Base-by-base conservation (phyloP, 2,329 filamentous ascomycete species). In the Pseudogymnoascus sp. region DNA sequence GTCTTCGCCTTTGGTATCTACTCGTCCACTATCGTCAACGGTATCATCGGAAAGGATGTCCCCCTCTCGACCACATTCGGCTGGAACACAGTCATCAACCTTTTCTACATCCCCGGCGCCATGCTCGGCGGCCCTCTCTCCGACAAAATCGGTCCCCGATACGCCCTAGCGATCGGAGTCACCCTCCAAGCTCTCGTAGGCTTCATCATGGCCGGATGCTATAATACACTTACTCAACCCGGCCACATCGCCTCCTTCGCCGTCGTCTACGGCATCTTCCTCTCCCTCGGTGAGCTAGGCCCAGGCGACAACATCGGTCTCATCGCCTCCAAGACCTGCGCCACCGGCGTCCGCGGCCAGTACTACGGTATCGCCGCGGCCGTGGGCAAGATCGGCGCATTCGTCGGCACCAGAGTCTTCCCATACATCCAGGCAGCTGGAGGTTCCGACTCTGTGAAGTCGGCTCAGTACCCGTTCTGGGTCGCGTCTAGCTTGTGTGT, bases 251-350 rank as follows among this genome's bases (percentile, higher is more conserved):
- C 80, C 6, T 89, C 80, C 0, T 95, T 94, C 68, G 87, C 90
- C 1, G 87, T 92, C 4, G 84, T 93, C 2, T 93, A 92, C 68
- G 90, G 86, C 14, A 80, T 94, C 66, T 94, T 94, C 77, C 78
- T 91, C 1, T 83, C 87, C 0, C 80, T 93, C 1, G 90, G 90
- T 59, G 91, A 94, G 73, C 76, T 95, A 41, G 92, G 92, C 0
- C 91, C 92, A 0, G 92, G 92, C 11, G 90, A 96, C 78, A 96
- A 96, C 73, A 96, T 96, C 68, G 92, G 92, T 2, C 81, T 96
- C 0, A 75, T 95, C 31, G 92, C 92, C 0, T 89, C 89, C 55
- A 96, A 96, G 78, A 92, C 90, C 1, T 92, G 87, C 69, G 91
- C 92, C 0, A 96, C 92, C 4, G 88, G 89, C 16, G 87, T 97